phyloP scores from a whole-genome alignment of 1,139 yeast species.

The Protomyces lactucae-debilis region DNA sequence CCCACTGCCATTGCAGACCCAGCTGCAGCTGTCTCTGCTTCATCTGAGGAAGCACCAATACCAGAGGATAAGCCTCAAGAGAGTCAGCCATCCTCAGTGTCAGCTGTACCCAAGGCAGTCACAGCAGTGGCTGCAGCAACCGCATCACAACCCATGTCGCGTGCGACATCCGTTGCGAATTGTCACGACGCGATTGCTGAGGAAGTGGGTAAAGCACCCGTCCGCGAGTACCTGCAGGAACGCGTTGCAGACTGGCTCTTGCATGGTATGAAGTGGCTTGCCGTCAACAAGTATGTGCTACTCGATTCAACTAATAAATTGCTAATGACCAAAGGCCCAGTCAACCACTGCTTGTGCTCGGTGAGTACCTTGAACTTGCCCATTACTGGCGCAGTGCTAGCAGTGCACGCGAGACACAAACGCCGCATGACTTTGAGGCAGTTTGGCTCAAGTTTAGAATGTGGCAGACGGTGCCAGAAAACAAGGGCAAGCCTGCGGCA shows the following conservation, averaged over 20 bases:
- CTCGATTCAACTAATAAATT: not conserved
- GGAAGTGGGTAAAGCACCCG: slow-evolving; percentile 54
- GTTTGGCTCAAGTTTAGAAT: not conserved
- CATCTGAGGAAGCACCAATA: too few relatives aligned
- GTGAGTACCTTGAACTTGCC: not conserved
- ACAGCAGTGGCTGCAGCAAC: not conserved
- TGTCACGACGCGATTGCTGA: not conserved
- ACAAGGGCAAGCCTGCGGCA: not conserved
- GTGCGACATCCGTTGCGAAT: slow-evolving; percentile 5
- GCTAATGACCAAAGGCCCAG: not conserved
- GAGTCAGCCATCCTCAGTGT: too few relatives aligned
- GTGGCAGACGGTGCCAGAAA: not conserved
- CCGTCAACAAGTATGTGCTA: slow-evolving; percentile 33
- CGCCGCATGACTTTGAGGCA: not conserved
- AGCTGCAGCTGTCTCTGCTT: too few relatives aligned
- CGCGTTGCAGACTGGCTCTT: slow-evolving; percentile 63
- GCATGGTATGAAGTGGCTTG: slow-evolving; percentile 59
- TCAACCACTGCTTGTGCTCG: not conserved
- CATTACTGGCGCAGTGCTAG: not conserved
- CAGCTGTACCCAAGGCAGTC: too few relatives aligned
- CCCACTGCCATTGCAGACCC: not conserved
- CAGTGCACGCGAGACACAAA: not conserved
- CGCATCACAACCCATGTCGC: slow-evolving; percentile 1
- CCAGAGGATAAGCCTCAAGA: too few relatives aligned
- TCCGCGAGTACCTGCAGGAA: slow-evolving; percentile 70